phyloP scores from a whole-genome alignment of 257 asterid species.

The Verbena officinalis region DNA sequence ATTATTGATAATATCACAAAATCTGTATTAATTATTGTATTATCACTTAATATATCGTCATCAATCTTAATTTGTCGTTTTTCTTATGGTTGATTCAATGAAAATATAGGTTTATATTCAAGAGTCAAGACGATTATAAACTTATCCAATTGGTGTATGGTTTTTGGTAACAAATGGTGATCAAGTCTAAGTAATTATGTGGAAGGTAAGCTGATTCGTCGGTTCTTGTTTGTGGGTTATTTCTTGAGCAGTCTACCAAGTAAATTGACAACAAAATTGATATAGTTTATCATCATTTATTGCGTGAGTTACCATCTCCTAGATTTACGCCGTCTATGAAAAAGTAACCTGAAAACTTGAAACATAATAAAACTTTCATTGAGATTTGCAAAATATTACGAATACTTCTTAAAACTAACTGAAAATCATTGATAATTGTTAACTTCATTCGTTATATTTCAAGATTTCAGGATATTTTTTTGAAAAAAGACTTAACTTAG shows the following conservation, averaged over 20 bases:
- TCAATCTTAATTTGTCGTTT: neutral
- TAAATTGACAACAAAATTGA: neutral
- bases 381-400: too few relatives aligned
- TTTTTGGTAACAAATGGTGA: neutral
- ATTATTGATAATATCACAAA: neutral
- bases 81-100: neutral
- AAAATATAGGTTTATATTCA: too few relatives aligned
- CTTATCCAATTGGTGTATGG: neutral
- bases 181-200: constrained; percentile 7
- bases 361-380: neutral
- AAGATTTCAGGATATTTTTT: too few relatives aligned
- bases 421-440: too few relatives aligned
- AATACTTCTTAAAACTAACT: too few relatives aligned
- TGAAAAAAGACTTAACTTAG: neutral
- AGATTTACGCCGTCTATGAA: too few relatives aligned
- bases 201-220: constrained; percentile 24
- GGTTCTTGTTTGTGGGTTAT: too few relatives aligned
- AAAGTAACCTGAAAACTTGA: too few relatives aligned
- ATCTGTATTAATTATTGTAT: neutral
- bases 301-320: too few relatives aligned
- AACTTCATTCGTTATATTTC: too few relatives aligned
- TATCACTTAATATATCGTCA: neutral
- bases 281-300: too few relatives aligned
- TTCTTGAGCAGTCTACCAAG: neutral
- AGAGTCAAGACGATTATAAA: neutral